Conservation (phyloP, 2,329 filamentous ascomycete species). For the Pseudogymnoascus sp. region DNA sequence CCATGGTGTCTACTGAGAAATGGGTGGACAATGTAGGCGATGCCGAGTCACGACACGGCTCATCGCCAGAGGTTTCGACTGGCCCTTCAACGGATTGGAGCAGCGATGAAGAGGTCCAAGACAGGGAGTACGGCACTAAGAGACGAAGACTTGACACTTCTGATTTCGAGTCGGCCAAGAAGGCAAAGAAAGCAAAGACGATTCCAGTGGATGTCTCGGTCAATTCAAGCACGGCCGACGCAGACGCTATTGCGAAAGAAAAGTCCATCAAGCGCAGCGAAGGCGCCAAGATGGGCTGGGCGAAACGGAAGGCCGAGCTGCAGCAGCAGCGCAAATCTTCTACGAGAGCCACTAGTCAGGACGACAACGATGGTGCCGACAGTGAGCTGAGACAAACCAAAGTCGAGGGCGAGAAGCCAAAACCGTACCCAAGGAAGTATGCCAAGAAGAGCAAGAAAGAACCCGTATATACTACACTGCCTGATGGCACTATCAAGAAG, state of each 20-base stretch:
- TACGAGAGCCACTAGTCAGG: neutral
- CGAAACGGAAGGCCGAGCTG: slow-evolving; percentile 9
- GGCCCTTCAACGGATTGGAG: neutral
- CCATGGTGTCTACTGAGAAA: slow-evolving; percentile 5
- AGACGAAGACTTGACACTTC: neutral
- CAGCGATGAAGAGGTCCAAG: slow-evolving; percentile 1
- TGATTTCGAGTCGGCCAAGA: neutral
- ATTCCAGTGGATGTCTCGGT: neutral
- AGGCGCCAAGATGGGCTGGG: slow-evolving; percentile 2
- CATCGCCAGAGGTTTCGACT: neutral
- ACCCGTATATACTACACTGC: neutral
- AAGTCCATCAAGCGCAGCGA: slow-evolving; percentile 8
- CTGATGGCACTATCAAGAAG: slow-evolving; percentile 12
- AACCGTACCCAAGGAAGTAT: slow-evolving; percentile 1
- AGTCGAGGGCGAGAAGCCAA: neutral
- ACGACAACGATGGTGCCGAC: neutral
- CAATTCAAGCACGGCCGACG: neutral
- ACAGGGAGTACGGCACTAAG: neutral
- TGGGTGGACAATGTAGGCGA: slow-evolving; percentile 6
- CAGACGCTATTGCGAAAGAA: neutral
- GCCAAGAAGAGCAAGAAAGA: slow-evolving; percentile 8
- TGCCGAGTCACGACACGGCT: neutral
- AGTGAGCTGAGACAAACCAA: neutral
- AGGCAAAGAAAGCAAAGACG: slow-evolving; percentile 1
- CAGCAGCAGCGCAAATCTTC: slow-evolving; percentile 1